Evolutionary conservation across 208 protist species (phyloP).

Genomic region (Crithidia acanthocephali): DNA sequence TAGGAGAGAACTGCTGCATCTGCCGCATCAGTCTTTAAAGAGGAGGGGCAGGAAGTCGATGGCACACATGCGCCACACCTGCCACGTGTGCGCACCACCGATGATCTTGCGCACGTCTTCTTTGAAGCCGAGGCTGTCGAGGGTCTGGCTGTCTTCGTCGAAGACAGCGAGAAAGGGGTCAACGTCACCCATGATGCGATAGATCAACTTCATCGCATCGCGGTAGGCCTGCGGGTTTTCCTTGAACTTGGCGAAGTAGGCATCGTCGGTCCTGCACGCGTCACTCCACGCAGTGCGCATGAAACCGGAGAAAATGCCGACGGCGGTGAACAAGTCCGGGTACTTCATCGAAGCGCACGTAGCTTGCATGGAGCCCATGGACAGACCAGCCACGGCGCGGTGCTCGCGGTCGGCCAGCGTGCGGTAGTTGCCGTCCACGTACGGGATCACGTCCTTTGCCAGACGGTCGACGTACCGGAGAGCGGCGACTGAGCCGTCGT

Average conservation of each 20-base stretch:
- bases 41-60: slow-evolving; percentile 30
- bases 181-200: slow-evolving; percentile 22
- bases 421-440: slow-evolving; percentile 36
- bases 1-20: too few relatives aligned
- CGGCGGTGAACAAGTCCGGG: slow-evolving; percentile 36
- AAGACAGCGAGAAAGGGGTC: slow-evolving; percentile 10
- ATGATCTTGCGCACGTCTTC: slow-evolving; percentile 16
- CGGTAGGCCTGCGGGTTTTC: slow-evolving; percentile 16
- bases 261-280: background rate
- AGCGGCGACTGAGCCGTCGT: background rate
- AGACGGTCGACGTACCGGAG: slow-evolving; percentile 24
- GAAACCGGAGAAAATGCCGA: slow-evolving; percentile 40
- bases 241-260: slow-evolving; percentile 14
- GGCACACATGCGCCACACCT: slow-evolving; percentile 29
- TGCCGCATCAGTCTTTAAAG: slow-evolving; percentile 19
- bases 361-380: slow-evolving; percentile 35
- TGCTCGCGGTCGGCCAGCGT: slow-evolving; percentile 21
- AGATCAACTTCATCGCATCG: slow-evolving; percentile 28
- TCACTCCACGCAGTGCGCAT: slow-evolving; percentile 22
- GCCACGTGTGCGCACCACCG: slow-evolving; percentile 24
- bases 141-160: slow-evolving; percentile 26
- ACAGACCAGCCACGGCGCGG: slow-evolving; percentile 37
- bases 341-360: slow-evolving; percentile 23
- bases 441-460: slow-evolving; percentile 33
- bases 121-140: slow-evolving; percentile 14